Conservation (phyloP, 257 asterid species). For the Solanum habrochaites region DNA sequence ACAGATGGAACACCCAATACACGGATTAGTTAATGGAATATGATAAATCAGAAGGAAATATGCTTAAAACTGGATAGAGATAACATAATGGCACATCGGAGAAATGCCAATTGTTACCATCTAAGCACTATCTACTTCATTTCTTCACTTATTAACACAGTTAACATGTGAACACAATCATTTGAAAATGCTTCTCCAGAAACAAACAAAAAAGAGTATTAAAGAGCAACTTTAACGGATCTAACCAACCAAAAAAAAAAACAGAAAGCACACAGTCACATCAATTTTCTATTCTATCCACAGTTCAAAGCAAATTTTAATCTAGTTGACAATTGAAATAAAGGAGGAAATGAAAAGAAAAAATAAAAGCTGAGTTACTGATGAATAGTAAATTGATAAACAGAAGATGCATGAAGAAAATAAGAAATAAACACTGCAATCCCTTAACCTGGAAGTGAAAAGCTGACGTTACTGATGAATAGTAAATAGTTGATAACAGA, state of each 20-base stretch:
- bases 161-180: neutral
- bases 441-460: slow-evolving; percentile 66
- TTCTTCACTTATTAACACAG: neutral
- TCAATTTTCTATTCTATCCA: neutral
- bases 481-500: neutral
- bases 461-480: neutral
- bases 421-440: neutral
- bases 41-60: neutral
- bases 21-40: neutral
- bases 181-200: neutral
- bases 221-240: neutral
- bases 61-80: neutral
- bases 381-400: neutral
- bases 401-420: neutral
- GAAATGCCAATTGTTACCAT: neutral
- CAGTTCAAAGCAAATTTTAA: neutral
- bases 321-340: neutral
- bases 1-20: neutral
- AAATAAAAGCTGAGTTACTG: neutral
- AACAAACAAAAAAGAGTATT: neutral
- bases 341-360: neutral
- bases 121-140: neutral
- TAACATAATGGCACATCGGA: neutral
- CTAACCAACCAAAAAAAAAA: neutral
- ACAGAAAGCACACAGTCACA: neutral